These are phyloP conservation scores for Arthroderma uncinatum DNA, from an alignment of 2,329 filamentous ascomycete species.

Conservation along the genomic window DNA sequence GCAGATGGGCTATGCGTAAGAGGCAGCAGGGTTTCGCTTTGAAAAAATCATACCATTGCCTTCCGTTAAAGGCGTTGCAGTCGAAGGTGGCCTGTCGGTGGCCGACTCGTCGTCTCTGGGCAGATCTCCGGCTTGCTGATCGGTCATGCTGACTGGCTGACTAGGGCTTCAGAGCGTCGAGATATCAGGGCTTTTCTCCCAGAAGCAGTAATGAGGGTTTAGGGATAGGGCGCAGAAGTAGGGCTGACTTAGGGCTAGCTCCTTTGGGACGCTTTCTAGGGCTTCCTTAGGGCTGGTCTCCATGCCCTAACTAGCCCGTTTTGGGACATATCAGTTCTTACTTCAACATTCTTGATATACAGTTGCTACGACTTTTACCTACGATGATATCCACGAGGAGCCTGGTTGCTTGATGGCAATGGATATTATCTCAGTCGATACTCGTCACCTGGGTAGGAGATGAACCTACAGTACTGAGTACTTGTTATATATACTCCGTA, in stretches of 20 bases:
- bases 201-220: conserved; percentile 40
- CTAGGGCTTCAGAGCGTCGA: neutral
- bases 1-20: neutral
- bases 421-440: too few relatives aligned
- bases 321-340: neutral
- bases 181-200: conserved; percentile 22
- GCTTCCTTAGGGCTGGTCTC: neutral
- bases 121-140: conserved; percentile 11
- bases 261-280: neutral
- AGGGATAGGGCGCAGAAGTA: conserved; percentile 38
- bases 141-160: neutral
- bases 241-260: conserved; percentile 23
- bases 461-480: too few relatives aligned
- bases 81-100: conserved; percentile 20
- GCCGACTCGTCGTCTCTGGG: conserved; percentile 10
- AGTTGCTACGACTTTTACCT: too few relatives aligned
- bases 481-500: too few relatives aligned
- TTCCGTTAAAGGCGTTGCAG: conserved; percentile 21
- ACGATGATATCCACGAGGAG: too few relatives aligned
- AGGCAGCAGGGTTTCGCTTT: neutral
- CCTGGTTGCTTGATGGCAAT: too few relatives aligned
- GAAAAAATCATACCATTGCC: conserved; percentile 27
- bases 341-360: neutral
- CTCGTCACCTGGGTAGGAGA: too few relatives aligned
- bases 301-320: neutral